Evolutionary conservation across 2,329 filamentous ascomycete genomes (phyloP).

Genomic region (Colletotrichum costaricense): DNA sequence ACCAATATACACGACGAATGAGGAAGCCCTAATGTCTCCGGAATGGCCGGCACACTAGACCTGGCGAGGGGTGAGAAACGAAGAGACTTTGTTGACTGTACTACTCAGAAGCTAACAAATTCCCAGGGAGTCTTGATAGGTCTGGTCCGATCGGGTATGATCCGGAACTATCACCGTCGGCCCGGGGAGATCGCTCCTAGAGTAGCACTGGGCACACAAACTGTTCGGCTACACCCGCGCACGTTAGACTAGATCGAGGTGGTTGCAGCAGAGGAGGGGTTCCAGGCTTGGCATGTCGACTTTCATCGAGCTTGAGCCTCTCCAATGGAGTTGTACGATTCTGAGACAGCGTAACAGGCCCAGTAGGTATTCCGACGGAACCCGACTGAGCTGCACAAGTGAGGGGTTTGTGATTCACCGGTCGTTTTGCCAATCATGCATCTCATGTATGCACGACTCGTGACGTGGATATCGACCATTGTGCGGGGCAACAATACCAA

Average conservation of each 20-base stretch:
- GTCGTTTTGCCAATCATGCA: not conserved
- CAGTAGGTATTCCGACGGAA: not conserved
- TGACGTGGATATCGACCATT: not conserved
- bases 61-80: no score
- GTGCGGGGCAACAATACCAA: no score
- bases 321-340: not conserved
- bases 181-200: not conserved
- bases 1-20: no score
- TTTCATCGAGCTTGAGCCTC: not conserved
- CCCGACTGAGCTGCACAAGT: not conserved
- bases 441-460: not conserved
- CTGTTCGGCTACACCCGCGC: not conserved
- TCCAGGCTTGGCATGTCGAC: not conserved
- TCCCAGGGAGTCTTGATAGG: not conserved
- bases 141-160: not conserved
- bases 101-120: not conserved
- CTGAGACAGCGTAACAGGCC: not conserved
- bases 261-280: not conserved
- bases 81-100: no score
- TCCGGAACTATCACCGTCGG: not conserved
- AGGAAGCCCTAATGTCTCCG: fast-evolving
- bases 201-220: not conserved
- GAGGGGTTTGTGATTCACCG: not conserved
- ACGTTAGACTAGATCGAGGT: not conserved
- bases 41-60: no score